Base-by-base conservation (phyloP, 768 basidiomycete genomes). In the Psilocybe cyanescens region DNA sequence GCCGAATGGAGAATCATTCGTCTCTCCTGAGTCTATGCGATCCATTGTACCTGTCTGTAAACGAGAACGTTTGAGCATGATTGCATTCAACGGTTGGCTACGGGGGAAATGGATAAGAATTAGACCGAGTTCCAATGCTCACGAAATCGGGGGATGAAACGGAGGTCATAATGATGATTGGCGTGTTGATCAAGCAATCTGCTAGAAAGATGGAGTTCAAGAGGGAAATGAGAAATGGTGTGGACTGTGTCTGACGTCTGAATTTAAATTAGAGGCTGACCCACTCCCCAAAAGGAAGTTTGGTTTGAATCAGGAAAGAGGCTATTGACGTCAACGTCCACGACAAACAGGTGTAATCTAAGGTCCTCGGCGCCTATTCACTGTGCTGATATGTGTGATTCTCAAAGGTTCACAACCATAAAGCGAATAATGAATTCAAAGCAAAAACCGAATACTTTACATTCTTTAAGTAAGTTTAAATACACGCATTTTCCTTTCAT, bases 1-100 rank as follows among this genome's bases (percentile, higher is more conserved):
- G 11, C 71, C 73, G 57, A 81, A 78, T 0, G 78, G 74, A 46
- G 81, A 80, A 39, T 82, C 79, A 51, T 75, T 70, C 2, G 81
- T 80, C 55, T 74, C 70, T 37, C 69, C 73, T 30, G 80, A 80
- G 59, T 77, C 57, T 49, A 63, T 49, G 59, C 66, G 66, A 35
- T 56, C 50, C 50, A 60, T 55, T 5, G 58, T 14, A 24, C 30
- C 50, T 35, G 49, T 31, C 54, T 44, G 37, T 41, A 49, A 8
- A 48, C 28, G 24, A 28, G 16, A 41, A 29, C 19, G 17, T 37
- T 35, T 54, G 28, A 35, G 17, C 31, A 39, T n/a, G 16, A 33
- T 24, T 9, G 7, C 16, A 11, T 39, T 39, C n/a, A 31, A 1
- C 4, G 9, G 11, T 8, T 31, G 14, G 14, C 30, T 39, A 6